Percentiles rank a stretch among this genome's conserved stretches.
Evolutionary conservation across 257 asterid species (phyloP).

Genomic region (Solanum acaule): DNA sequence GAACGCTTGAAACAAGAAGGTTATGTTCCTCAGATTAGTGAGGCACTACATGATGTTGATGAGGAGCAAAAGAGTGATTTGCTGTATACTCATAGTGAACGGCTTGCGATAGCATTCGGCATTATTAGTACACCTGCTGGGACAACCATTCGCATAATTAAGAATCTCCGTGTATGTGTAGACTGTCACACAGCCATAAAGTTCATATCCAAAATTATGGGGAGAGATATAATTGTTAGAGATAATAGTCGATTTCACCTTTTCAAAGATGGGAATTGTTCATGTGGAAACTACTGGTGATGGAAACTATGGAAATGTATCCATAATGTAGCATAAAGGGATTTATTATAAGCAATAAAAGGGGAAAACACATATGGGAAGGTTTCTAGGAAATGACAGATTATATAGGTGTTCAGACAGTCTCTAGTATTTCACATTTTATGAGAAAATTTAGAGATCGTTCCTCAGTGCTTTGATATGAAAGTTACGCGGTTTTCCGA

Average conservation of each 20-base stretch:
- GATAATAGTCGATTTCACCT: slow-evolving; percentile 47
- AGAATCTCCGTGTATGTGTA: slow-evolving; percentile 59
- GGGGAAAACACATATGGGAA: background rate
- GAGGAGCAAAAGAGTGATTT: slow-evolving; percentile 47
- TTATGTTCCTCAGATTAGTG: slow-evolving; percentile 41
- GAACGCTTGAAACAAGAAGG: slow-evolving; percentile 45
- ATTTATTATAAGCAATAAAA: background rate
- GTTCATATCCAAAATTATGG: slow-evolving; percentile 41
- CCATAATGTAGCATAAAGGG: background rate
- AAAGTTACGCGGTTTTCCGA: background rate
- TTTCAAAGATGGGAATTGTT: slow-evolving; percentile 53
- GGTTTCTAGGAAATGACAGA: background rate
- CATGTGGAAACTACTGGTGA: slow-evolving; percentile 69
- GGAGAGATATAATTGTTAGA: slow-evolving; percentile 51
- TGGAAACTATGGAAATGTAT: background rate
- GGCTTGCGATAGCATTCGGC: slow-evolving; percentile 53
- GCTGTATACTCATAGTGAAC: slow-evolving; percentile 43
- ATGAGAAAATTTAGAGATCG: background rate
- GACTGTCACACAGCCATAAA: slow-evolving; percentile 61
- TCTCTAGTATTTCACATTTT: background rate
- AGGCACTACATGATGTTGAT: slow-evolving; percentile 47
- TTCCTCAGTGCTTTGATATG: background rate
- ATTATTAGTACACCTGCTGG: slow-evolving; percentile 48
- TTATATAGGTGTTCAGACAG: background rate
- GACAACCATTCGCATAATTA: slow-evolving; percentile 42